Conservation (phyloP, 2,329 filamentous ascomycete genomes). For the Anthostomella pinea region DNA sequence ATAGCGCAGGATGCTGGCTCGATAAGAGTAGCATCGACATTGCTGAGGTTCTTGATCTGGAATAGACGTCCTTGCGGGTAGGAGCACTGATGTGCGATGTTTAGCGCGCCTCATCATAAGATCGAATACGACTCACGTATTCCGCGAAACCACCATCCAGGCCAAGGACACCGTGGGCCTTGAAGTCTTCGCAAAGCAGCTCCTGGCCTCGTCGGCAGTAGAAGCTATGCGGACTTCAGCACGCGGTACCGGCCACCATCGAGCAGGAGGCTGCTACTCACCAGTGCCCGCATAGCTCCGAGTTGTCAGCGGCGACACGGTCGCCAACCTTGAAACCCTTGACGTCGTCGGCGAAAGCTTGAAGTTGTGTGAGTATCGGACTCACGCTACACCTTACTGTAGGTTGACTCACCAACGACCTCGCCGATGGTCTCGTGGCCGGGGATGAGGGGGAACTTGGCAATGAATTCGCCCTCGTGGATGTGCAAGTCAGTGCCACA, state of each 20-base stretch:
- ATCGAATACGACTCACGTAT: conserved; percentile 53
- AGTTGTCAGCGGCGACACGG: conserved; percentile 62
- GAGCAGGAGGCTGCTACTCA: too few relatives aligned
- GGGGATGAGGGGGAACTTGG: conserved; percentile 63
- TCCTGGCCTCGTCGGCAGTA: conserved; percentile 68
- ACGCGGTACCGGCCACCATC: too few relatives aligned
- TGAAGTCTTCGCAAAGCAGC: conserved; percentile 67
- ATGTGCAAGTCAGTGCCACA: conserved; percentile 49
- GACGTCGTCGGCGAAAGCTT: conserved; percentile 45
- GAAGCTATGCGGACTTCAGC: too few relatives aligned
- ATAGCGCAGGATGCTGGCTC: conserved; percentile 71
- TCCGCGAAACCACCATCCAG: conserved; percentile 72
- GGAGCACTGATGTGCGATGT: conserved; percentile 32
- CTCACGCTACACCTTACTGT: conserved; percentile 29
- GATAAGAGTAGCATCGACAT: conserved; percentile 67
- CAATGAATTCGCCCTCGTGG: conserved; percentile 66
- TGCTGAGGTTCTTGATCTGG: conserved; percentile 62
- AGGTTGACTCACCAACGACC: conserved; percentile 46
- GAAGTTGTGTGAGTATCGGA: conserved; percentile 7
- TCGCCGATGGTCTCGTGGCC: conserved; percentile 68
- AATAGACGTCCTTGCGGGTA: conserved; percentile 57
- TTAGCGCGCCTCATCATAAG: conserved; percentile 24
- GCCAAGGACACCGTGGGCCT: conserved; percentile 60
- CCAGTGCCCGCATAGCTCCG: conserved; percentile 67
- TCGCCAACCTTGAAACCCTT: conserved; percentile 60